Conservation (phyloP, 768 basidiomycete species). For the Lactarius trivialis region DNA sequence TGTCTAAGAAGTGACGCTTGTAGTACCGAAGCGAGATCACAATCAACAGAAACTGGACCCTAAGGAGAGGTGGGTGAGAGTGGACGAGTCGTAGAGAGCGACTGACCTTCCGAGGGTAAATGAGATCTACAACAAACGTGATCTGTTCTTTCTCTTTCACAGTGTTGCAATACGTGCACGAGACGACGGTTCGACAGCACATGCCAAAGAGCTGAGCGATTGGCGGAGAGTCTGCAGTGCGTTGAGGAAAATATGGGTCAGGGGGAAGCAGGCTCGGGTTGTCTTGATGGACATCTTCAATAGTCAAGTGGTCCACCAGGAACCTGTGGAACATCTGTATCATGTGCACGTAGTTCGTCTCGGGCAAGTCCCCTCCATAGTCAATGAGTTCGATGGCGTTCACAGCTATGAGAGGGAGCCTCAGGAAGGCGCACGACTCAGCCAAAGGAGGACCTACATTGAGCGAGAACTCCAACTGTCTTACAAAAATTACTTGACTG, state of each 20-base stretch:
- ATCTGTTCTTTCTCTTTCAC: slow-evolving; percentile 68
- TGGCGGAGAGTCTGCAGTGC: slow-evolving; percentile 43
- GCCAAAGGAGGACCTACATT: slow-evolving; percentile 45
- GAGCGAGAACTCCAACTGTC: slow-evolving; percentile 82
- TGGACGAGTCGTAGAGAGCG: neutral
- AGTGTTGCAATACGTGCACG: slow-evolving; percentile 69
- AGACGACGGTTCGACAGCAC: slow-evolving; percentile 65
- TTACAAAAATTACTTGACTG: slow-evolving; percentile 97
- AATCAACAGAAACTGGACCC: slow-evolving; percentile 27
- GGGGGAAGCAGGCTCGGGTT: slow-evolving; percentile 47
- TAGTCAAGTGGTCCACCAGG: slow-evolving; percentile 75
- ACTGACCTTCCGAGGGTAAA: slow-evolving; percentile 78
- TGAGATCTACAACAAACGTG: slow-evolving; percentile 78
- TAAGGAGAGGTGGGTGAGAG: slow-evolving; percentile 25
- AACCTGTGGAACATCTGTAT: slow-evolving; percentile 96
- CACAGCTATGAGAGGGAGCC: slow-evolving; percentile 39
- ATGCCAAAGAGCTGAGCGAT: slow-evolving; percentile 84
- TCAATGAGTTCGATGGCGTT: slow-evolving; percentile 88
- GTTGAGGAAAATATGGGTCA: slow-evolving; percentile 24
- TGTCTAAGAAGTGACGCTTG: slow-evolving; percentile 73
- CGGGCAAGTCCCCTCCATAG: slow-evolving; percentile 68
- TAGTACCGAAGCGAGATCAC: slow-evolving; percentile 63
- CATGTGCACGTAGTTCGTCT: slow-evolving; percentile 75
- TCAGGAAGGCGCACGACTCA: neutral
- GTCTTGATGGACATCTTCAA: slow-evolving; percentile 57